These are phyloP conservation scores for Bruguiera gymnorhiza DNA, from an alignment of 345 rosid species.

Conservation along the genomic window DNA sequence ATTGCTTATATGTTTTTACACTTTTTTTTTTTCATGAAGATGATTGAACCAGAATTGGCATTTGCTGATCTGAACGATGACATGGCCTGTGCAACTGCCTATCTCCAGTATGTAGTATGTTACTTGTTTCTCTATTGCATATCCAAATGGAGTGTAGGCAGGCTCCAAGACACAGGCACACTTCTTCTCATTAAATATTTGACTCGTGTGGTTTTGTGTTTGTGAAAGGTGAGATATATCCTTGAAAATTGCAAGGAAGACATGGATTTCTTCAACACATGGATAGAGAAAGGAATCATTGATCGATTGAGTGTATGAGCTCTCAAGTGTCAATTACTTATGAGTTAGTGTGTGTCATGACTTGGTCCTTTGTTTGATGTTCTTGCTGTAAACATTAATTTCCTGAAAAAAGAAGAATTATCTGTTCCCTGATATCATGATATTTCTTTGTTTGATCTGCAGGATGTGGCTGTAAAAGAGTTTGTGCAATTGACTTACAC, in stretches of 20 bases:
- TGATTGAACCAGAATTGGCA: slow-evolving; percentile 99
- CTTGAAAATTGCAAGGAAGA: slow-evolving; percentile 96
- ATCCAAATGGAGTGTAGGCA: slow-evolving; percentile 16
- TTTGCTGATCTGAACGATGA: slow-evolving; percentile 95
- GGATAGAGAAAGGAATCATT: slow-evolving; percentile 96
- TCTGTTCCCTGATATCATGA: slow-evolving; percentile 5
- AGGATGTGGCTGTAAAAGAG: slow-evolving; percentile 87
- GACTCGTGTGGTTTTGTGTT: slow-evolving; percentile 9
- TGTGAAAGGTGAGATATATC: slow-evolving; percentile 68
- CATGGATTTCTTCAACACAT: slow-evolving; percentile 94
- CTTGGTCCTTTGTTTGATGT: not conserved
- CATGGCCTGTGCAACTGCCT: slow-evolving; percentile 99
- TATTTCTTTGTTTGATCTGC: slow-evolving; percentile 22
- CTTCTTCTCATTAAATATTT: slow-evolving; percentile 12
- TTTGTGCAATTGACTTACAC: slow-evolving; percentile 85
- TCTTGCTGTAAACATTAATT: not conserved
- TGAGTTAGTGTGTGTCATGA: not conserved
- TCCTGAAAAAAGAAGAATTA: not conserved
- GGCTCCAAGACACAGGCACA: not conserved
- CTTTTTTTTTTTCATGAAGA: slow-evolving; percentile 37
- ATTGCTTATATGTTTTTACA: slow-evolving; percentile 3
- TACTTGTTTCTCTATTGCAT: slow-evolving; percentile 39
- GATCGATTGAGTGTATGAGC: slow-evolving; percentile 74
- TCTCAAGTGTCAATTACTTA: slow-evolving; percentile 28
- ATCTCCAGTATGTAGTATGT: slow-evolving; percentile 99